Conservation (phyloP, 202 grass and related monocot species). For the Elaeis oleifera region DNA sequence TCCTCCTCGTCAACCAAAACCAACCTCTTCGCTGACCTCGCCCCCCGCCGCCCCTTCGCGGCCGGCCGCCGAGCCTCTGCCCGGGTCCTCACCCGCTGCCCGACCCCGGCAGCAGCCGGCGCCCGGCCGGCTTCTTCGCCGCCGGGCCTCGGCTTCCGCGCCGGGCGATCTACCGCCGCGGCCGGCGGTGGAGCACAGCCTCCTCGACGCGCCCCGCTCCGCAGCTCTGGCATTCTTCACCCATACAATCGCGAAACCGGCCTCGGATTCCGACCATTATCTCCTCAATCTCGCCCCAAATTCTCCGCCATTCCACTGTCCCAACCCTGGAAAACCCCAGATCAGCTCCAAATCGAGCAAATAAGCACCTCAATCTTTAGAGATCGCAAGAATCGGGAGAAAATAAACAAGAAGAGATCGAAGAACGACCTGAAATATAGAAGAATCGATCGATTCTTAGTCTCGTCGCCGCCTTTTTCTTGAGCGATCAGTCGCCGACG, state of each 20-base stretch:
- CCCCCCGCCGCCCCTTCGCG: background rate
- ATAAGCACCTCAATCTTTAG: too few relatives aligned
- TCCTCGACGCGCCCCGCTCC: constrained; percentile 21
- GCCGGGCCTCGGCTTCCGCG: background rate
- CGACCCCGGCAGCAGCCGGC: background rate
- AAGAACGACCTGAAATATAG: too few relatives aligned
- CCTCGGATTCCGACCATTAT: constrained; percentile 13
- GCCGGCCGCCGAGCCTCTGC: background rate
- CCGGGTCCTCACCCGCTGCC: background rate
- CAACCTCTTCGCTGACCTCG: constrained; percentile 13
- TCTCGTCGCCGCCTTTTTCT: too few relatives aligned
- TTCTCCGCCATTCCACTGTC: constrained; percentile 5
- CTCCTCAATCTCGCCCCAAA: constrained; percentile 2
- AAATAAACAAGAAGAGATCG: too few relatives aligned
- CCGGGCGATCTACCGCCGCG: constrained; percentile 11
- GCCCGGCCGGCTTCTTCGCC: background rate
- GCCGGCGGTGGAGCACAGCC: constrained; percentile 16
- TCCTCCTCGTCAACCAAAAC: constrained; percentile 1
- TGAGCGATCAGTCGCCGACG: too few relatives aligned
- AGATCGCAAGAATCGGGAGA: too few relatives aligned
- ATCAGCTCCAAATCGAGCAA: too few relatives aligned
- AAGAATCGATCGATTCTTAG: too few relatives aligned
- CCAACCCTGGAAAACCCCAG: constrained; percentile 1
- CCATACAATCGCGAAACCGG: constrained; percentile 15
- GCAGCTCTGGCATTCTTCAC: constrained; percentile 27